Percentiles rank a stretch among this genome's conserved stretches.
These are phyloP conservation scores for Hanseniaspora jakobsenii DNA, from an alignment of 805 yeast genomes.

Conservation along the genomic window DNA sequence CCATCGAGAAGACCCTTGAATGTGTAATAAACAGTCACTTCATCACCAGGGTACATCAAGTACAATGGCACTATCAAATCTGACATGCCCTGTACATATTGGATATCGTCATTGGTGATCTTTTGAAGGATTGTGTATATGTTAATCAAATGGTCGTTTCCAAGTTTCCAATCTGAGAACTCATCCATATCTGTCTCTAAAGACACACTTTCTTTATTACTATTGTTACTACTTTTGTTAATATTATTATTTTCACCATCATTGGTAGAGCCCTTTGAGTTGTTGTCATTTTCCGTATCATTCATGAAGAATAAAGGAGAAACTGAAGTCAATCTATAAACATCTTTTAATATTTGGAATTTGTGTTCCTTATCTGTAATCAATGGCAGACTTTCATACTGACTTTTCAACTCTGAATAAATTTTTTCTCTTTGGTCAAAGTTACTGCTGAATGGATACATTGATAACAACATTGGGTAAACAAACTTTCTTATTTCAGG, in stretches of 20 bases:
- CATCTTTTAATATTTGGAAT: slow-evolving; percentile 82
- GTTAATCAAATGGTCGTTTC: slow-evolving; percentile 59
- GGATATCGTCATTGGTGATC: slow-evolving; percentile 64
- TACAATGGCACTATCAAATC: slow-evolving; percentile 83
- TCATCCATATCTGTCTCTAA: no score
- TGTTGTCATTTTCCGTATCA: slow-evolving; percentile 21
- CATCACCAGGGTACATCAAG: slow-evolving; percentile 46
- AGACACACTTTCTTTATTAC: no score
- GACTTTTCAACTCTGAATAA: slow-evolving; percentile 31
- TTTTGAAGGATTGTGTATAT: slow-evolving; percentile 76
- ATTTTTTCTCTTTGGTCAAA: slow-evolving; percentile 55
- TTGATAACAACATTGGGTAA: slow-evolving; percentile 75
- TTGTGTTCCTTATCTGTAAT: slow-evolving; percentile 54
- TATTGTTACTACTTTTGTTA: no score
- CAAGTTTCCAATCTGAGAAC: slow-evolving; percentile 50
- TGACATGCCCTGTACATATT: slow-evolving; percentile 97
- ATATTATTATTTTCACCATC: no score
- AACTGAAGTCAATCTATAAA: slow-evolving; percentile 46
- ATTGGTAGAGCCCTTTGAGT: slow-evolving; percentile 24
- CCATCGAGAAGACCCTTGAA: slow-evolving; percentile 80
- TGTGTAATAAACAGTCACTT: slow-evolving; percentile 75
- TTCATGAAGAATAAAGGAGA: slow-evolving; percentile 25
- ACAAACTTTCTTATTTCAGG: slow-evolving; percentile 50
- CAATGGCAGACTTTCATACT: slow-evolving; percentile 35
- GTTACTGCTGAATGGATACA: slow-evolving; percentile 83